Percentiles rank a stretch among this genome's conserved stretches.
phyloP scores from a whole-genome alignment of 164 flowering plant genomes.

The Kalanchoe fedtschenkoi region DNA sequence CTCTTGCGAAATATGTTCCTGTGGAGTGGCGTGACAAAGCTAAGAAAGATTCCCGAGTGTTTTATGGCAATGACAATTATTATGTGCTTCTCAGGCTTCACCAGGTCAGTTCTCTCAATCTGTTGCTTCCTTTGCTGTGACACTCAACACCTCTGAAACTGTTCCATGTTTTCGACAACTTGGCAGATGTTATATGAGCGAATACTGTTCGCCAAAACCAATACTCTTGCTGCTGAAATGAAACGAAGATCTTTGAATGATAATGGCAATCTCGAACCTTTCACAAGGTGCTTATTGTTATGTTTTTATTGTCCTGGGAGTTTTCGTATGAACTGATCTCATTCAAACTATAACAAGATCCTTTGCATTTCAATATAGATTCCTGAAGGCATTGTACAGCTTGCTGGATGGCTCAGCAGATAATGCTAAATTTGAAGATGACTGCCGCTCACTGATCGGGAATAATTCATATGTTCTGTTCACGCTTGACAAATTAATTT shows the following conservation, averaged over 20 bases:
- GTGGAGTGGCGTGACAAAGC: conserved; percentile 14
- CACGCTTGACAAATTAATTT: conserved; percentile 59
- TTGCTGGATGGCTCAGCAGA: conserved; percentile 65
- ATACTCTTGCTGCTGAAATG: conserved; percentile 29
- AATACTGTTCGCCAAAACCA: conserved; percentile 43
- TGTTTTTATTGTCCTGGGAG: background rate
- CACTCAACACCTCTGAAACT: background rate
- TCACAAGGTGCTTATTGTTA: conserved; percentile 26
- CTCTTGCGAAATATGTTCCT: conserved; percentile 42
- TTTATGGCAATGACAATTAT: conserved; percentile 54
- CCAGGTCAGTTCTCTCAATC: conserved; percentile 27
- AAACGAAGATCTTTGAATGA: conserved; percentile 34
- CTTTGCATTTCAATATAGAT: conserved; percentile 23
- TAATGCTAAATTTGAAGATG: conserved; percentile 63
- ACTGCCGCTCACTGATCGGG: conserved; percentile 56
- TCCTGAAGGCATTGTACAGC: conserved; percentile 40
- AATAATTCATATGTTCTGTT: conserved; percentile 64
- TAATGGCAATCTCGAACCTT: conserved; percentile 23
- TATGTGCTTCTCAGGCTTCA: conserved; percentile 62
- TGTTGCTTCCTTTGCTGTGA: background rate
- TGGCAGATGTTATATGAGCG: conserved; percentile 47
- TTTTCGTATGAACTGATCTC: background rate
- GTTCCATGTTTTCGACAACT: conserved; percentile 2
- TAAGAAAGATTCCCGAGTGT: conserved; percentile 25
- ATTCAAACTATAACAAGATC: background rate